Conservation (phyloP, 2,329 filamentous ascomycete species). For the Xylariaceae sp. region DNA sequence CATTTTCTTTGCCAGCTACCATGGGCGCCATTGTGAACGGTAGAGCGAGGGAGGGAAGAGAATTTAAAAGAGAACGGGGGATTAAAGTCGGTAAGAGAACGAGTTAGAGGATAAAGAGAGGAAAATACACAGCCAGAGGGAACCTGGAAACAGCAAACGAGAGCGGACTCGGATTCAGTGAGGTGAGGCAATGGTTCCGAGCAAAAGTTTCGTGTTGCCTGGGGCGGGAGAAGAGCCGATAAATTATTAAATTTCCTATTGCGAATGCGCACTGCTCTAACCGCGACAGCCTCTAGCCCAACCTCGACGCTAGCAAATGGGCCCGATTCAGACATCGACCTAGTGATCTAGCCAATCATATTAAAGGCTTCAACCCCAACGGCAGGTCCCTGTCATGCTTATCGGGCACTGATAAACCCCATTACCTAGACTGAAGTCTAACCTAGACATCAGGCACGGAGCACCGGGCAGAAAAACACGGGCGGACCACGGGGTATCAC, state of each 20-base stretch:
- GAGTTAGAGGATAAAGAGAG: not conserved
- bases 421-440: not conserved
- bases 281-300: not conserved
- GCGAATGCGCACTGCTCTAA: slow-evolving; percentile 8
- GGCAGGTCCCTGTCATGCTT: not conserved
- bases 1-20: slow-evolving; percentile 56
- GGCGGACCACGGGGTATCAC: too few species aligned
- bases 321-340: not conserved
- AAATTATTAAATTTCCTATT: slow-evolving; percentile 12
- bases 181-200: slow-evolving; percentile 5
- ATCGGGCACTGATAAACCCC: not conserved
- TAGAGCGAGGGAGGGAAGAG: slow-evolving; percentile 2
- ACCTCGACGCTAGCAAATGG: slow-evolving; percentile 4
- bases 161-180: slow-evolving; percentile 4
- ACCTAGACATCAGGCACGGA: too few species aligned
- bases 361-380: not conserved
- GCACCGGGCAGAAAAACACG: too few species aligned
- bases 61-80: slow-evolving; percentile 2
- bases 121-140: not conserved
- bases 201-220: slow-evolving; percentile 16
- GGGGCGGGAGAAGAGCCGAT: slow-evolving; percentile 9
- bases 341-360: slow-evolving; percentile 8
- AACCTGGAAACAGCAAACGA: slow-evolving; percentile 6
- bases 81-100: too few species aligned
- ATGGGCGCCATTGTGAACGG: slow-evolving; percentile 54